Base-by-base conservation (phyloP, 176 grass and related monocot genomes). In the Cymbopogon citratus region DNA sequence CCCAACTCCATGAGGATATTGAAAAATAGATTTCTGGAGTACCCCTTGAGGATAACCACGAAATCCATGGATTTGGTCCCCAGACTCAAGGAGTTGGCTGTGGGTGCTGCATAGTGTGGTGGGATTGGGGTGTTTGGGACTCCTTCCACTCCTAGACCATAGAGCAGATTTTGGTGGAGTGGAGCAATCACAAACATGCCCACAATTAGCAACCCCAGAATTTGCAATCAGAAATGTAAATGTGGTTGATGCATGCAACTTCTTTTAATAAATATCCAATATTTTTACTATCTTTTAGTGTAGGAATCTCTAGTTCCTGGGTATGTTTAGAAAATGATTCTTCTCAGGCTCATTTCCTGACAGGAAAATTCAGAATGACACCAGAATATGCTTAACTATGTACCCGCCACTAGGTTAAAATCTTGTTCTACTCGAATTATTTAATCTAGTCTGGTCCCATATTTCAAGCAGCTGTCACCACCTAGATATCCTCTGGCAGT, bases 261-360 rank as follows among this genome's bases (percentile, higher is more conserved):
- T 45, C 16, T 84, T 68, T 33, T 31, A 69, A 68, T 19, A 35
- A 26, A 69, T 28, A 61, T 76, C 68, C n/a, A 66, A 61, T 34
- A 71, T n/a, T 65, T 73, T 70, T 21, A 15, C 13, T 73, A 31
- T 63, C 15, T n/a, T 63, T 64, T 79, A 85, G 6, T 66, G 15
- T 29, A 54, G 61, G 15, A 25, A 78, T 79, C 6, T 79, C 21
- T 81, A 62, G 67, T 40, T 12, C 15, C 44, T 21, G 49, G 24
- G 19, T 38, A 80, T 27, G 63, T 38, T 67, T 36, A 28, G 36
- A 54, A 62, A 23, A n/a, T 9, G 8, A 26, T 40, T 69, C 12
- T 80, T 80, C 21, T 21, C 3, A 0, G 0, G 67, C 29, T 49
- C 15, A 75, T 66, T 66, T 51, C 29, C 29, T 28, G 28, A 65